Base-by-base conservation (phyloP, 441 rosid species). In the Erodium moschatum region DNA sequence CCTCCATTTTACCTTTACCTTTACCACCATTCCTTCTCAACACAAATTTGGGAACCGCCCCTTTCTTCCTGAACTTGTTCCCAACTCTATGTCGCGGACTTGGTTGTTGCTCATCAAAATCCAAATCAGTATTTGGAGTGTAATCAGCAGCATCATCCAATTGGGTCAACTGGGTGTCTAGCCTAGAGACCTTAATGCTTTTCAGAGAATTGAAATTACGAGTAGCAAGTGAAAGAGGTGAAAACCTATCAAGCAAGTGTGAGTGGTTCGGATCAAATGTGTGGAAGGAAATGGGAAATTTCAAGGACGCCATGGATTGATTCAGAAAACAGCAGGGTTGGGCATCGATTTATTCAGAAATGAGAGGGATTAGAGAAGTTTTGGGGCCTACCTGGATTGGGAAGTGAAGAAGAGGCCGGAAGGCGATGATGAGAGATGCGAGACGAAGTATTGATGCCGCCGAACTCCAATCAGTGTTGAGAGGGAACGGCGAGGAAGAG, bases 231-330 rank as follows among this genome's bases (percentile, higher is more conserved):
- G 27, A 56, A 31, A 79, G 80, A 74, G 56, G 33, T 15, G 89
- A 80, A 58, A 64, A 61, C 18, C 77, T 77, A 64, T 84, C 80
- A 61, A 77, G 72, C 4, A 81, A 79, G 16, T 75, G 91, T 65
- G 72, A 64, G 73, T 80, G 85, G 70, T 81, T 85, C 3, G 91
- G 73, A 75, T 87, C 93, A 70, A 79, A 13, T 24, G 27, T 24
- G 27, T 24, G 27, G 27, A 24, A 24, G 63, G 80, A 77, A 76
- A 81, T 70, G 67, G 86, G 71, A 0, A 86, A 44, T 70, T 77
- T 85, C 66, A 84, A 44, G 10, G 87, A 90, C 67, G 85, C 86
- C 96, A 88, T 90, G 16, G 50, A 1, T 42, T 1, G 50, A 44
- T 9, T 44, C 21, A 54, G 9, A 15, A 16, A 4, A 5, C 60